Evolutionary conservation across 1,284 basidiomycete species (phyloP).

Genomic region (Ganoderma boninense): DNA sequence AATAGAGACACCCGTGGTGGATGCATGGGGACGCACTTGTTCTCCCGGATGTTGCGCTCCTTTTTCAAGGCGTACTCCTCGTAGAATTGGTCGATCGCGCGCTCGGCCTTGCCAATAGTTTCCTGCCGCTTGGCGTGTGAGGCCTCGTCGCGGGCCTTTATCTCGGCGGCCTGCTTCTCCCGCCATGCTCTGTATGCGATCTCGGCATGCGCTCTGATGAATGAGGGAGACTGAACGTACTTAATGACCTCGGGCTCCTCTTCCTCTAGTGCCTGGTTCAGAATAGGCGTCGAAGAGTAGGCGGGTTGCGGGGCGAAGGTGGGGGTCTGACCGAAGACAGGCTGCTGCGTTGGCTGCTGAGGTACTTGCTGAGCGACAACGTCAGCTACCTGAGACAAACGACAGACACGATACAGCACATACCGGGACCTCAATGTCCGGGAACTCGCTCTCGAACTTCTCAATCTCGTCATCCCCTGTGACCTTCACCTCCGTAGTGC

Average conservation of each 20-base stretch:
- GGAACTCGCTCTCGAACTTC: constrained; percentile 92
- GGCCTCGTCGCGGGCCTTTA: constrained; percentile 80
- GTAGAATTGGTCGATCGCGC: constrained; percentile 96
- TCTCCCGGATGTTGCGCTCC: constrained; percentile 92
- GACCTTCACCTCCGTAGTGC: constrained; percentile 70
- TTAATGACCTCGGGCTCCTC: constrained; percentile 92
- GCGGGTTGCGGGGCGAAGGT: constrained; percentile 77
- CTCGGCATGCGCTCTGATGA: neutral
- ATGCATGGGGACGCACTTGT: constrained; percentile 79
- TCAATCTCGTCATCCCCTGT: constrained; percentile 90
- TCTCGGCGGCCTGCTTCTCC: constrained; percentile 87
- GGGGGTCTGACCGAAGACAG: constrained; percentile 57
- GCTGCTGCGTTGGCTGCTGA: constrained; percentile 36
- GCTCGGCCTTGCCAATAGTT: constrained; percentile 89
- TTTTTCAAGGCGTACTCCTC: constrained; percentile 93
- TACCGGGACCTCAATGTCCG: constrained; percentile 80
- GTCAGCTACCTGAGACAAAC: neutral
- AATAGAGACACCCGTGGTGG: neutral
- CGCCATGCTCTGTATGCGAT: constrained; percentile 78
- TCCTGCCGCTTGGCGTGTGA: constrained; percentile 86
- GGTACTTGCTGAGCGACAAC: neutral
- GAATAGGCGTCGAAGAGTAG: constrained; percentile 74
- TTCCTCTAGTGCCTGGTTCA: constrained; percentile 74
- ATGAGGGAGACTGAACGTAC: constrained; percentile 48
- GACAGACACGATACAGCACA: constrained; percentile 34